Evolutionary conservation across 2,329 filamentous ascomycete species (phyloP).

Genomic region (Microsporum ferrugineum): DNA sequence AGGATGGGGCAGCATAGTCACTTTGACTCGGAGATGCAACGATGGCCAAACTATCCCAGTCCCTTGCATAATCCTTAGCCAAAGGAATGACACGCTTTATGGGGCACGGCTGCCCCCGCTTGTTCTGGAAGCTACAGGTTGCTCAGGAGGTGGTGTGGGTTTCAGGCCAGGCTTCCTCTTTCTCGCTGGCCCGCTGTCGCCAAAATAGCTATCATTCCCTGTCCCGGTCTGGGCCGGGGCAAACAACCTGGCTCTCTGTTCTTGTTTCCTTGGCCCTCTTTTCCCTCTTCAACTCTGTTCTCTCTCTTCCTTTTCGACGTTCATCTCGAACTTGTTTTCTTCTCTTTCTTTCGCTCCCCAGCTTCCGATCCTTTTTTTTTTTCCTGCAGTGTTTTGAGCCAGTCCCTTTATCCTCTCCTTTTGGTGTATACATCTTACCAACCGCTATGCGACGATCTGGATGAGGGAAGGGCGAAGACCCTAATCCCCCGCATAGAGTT

Average conservation of each 20-base stretch:
- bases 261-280: constrained; percentile 5
- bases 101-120: constrained; percentile 2
- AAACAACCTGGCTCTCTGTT: constrained; percentile 7
- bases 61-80: constrained; percentile 4
- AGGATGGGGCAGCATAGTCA: background rate
- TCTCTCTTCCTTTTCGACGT: background rate
- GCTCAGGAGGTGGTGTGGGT: background rate
- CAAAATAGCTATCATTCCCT: background rate
- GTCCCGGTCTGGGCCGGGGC: background rate
- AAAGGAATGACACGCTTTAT: constrained; percentile 4
- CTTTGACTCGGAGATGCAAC: constrained; percentile 1
- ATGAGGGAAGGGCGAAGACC: background rate
- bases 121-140: constrained; percentile 4
- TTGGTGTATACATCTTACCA: background rate
- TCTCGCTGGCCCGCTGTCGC: background rate
- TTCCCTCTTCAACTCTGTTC: background rate
- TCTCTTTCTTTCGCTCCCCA: background rate
- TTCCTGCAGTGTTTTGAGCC: background rate
- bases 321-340: background rate
- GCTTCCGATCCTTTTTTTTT: background rate
- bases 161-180: background rate
- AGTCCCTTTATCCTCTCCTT: background rate
- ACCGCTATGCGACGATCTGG: background rate
- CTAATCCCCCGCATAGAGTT: background rate
- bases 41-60: background rate